Percentiles rank a stretch among this genome's conserved stretches.
Conservation (phyloP, 108 stramenopile species). For the Nannochloropsis salina region DNA sequence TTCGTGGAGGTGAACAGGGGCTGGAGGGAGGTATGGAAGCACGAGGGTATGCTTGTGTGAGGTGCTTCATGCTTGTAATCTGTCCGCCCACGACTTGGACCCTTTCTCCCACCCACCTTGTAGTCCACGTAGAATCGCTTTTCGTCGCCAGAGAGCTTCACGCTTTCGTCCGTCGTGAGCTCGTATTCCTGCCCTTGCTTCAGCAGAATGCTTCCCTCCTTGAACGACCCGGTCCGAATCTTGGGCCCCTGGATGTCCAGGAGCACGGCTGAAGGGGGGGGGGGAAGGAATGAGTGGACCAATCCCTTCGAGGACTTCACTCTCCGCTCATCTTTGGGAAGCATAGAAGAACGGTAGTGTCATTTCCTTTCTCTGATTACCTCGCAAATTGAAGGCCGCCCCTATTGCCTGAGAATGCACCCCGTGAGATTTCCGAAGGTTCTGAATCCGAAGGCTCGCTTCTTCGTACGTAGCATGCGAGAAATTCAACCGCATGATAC, state of each 20-base stretch:
- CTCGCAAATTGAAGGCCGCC: neutral
- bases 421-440: conserved; percentile 53
- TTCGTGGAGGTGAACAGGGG: conserved; percentile 61
- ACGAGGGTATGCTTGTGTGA: neutral
- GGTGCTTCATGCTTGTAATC: neutral
- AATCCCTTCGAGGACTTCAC: conserved; percentile 22
- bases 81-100: neutral
- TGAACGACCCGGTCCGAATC: conserved; percentile 45
- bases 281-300: neutral
- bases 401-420: neutral
- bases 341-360: neutral
- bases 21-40: conserved; percentile 6
- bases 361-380: neutral
- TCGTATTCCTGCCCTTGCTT: conserved; percentile 30
- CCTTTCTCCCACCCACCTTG: conserved; percentile 19
- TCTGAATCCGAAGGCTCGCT: conserved; percentile 74
- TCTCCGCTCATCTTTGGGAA: conserved; percentile 18
- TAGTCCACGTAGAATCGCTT: conserved; percentile 15
- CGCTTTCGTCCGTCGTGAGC: conserved; percentile 31
- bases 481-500: conserved; percentile 89
- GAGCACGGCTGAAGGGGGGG: conserved; percentile 23
- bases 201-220: conserved; percentile 57
- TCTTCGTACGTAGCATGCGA: conserved; percentile 90
- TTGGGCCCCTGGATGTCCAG: conserved; percentile 46
- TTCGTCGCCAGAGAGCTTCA: neutral